A percentile compares a stretch with the other conserved stretches of the same genome.
Evolutionary conservation across 1,284 basidiomycete species (phyloP).

Genomic region (Boletus semigastroideus): DNA sequence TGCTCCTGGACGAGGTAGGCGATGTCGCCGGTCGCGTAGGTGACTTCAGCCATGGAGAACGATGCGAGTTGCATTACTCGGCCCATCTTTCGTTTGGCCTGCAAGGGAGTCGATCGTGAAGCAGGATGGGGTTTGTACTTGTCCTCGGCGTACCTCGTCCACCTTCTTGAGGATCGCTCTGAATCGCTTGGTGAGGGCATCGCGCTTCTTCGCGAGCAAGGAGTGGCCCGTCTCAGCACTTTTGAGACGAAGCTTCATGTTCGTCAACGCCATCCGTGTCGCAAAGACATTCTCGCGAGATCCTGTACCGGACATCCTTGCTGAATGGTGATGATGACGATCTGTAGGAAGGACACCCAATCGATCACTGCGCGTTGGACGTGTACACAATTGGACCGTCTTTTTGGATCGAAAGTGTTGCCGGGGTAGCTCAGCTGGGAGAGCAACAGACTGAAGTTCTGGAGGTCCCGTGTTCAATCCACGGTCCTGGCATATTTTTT

Average conservation of each 20-base stretch:
- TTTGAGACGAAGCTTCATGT: slow-evolving; percentile 92
- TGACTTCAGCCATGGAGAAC: slow-evolving; percentile 98
- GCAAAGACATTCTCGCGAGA: slow-evolving; percentile 92
- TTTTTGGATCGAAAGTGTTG: neutral
- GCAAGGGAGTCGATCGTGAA: neutral
- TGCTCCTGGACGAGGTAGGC: slow-evolving; percentile 93
- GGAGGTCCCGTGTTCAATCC: slow-evolving; percentile 60
- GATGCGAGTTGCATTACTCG: slow-evolving; percentile 97
- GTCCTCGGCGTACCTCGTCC: slow-evolving; percentile 74
- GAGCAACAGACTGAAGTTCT: slow-evolving; percentile 75
- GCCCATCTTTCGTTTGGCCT: slow-evolving; percentile 99
- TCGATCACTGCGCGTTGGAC: neutral
- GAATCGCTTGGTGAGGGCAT: slow-evolving; percentile 93
- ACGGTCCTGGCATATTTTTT: slow-evolving; percentile 46
- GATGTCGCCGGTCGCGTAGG: slow-evolving; percentile 97
- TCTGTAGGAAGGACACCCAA: neutral
- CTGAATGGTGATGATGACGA: slow-evolving; percentile 2
- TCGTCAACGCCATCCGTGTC: slow-evolving; percentile 92
- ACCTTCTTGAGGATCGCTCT: slow-evolving; percentile 87
- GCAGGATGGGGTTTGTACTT: neutral
- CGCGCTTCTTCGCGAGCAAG: slow-evolving; percentile 94
- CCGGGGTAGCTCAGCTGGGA: slow-evolving; percentile 70
- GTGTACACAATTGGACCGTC: neutral
- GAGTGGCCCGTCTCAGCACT: slow-evolving; percentile 98
- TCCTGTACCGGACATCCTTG: slow-evolving; percentile 82